Base-by-base conservation (phyloP, 371 early-diverging fungal species). In the Rhizopus sp. region DNA sequence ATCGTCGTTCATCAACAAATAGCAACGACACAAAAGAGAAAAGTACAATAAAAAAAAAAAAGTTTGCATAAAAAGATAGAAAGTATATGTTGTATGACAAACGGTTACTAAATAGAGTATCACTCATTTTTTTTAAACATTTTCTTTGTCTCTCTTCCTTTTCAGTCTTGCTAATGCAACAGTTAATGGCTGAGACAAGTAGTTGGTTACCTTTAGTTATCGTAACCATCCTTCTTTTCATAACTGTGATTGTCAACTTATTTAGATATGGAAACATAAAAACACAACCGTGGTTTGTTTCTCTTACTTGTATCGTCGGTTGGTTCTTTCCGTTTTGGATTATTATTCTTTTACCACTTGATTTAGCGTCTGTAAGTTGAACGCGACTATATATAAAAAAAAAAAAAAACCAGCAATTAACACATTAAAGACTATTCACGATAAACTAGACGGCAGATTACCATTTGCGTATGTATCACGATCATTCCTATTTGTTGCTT, bases 291-390 rank as follows among this genome's bases (percentile, higher is more conserved):
- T 88, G 88, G 88, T 87, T 87, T 62, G 89, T 89, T 40, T 84
- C 84, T 48, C 56, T 76, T 38, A 78, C 82, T 17, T 78, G 88
- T 23, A 75, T 73, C 49, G 66, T 84, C 52, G 85, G 92, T 33
- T 96, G 93, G 93, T 89, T 89, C 63, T 86, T 93, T 54, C 94
- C 96, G 13, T 91, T 96, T 70, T 87, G 92, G 66, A 92, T 95
- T 59, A 84, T 95, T 12, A 77, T 93, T 50, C 82, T 97, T 16
- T 75, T 97, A 31, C 95, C 96, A 7, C 77, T 97, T 23, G 97
- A 95, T 70, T 78, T 96, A 46, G 84, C 92, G 17, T 95, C 96
- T 59, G 94, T 93, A 85, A 74, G 79, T 72, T 52, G 31, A 10
- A 15, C 23, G 9, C 30, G 41, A 10, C 57, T 40, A 38, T 15